Conservation (phyloP, 768 basidiomycete species). For the Boletus speciosus region DNA sequence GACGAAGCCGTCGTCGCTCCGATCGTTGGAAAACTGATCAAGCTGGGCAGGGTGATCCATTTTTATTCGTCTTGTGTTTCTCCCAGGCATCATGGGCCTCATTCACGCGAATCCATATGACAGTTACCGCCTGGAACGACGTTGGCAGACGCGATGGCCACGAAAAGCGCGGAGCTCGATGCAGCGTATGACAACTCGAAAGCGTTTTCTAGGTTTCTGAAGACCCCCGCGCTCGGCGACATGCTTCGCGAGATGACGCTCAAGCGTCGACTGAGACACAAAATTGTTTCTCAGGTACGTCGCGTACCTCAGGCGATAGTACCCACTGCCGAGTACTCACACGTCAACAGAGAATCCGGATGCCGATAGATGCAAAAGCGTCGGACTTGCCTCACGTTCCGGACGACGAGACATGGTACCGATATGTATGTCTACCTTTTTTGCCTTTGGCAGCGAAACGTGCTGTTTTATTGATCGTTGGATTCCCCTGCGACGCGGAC, state of each 20-base stretch:
- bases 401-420: constrained; percentile 36
- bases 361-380: constrained; percentile 29
- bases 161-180: constrained; percentile 10
- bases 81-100: neutral
- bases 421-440: constrained; percentile 21
- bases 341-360: constrained; percentile 13
- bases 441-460: neutral
- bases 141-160: neutral
- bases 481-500: neutral
- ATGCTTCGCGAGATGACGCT: constrained; percentile 18
- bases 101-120: constrained; percentile 1
- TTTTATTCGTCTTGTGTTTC: neutral
- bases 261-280: constrained; percentile 29
- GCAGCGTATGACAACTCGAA: constrained; percentile 40
- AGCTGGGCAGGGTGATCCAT: constrained; percentile 19
- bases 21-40: constrained; percentile 14
- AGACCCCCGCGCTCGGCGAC: constrained; percentile 18
- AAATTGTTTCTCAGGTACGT: constrained; percentile 40
- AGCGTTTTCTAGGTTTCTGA: constrained; percentile 34
- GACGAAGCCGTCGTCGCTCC: constrained; percentile 7
- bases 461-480: neutral
- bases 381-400: constrained; percentile 34
- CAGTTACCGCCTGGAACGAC: constrained; percentile 16
- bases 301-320: constrained; percentile 11
- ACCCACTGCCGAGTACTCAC: no score